Conservation (phyloP, 2,329 filamentous ascomycete species). For the Proliferodiscus dingleyae region DNA sequence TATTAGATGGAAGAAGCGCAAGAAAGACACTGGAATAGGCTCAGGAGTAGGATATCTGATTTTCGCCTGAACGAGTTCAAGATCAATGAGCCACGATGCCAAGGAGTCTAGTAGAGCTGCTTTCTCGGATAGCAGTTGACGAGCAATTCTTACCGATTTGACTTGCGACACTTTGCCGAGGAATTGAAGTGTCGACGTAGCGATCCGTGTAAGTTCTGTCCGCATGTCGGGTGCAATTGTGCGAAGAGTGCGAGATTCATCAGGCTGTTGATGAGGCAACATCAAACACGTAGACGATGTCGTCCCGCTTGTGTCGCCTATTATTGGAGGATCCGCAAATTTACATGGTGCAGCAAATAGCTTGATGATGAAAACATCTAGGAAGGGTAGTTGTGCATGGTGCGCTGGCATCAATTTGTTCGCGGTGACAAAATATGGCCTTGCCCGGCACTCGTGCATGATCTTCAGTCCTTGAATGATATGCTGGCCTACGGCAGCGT, state of each 20-base stretch:
- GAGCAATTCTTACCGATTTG: constrained; percentile 21
- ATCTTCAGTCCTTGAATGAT: constrained; percentile 41
- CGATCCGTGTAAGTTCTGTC: constrained; percentile 32
- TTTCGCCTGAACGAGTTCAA: constrained; percentile 25
- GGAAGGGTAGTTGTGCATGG: constrained; percentile 32
- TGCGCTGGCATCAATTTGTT: constrained; percentile 31
- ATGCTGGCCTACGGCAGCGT: constrained; percentile 39
- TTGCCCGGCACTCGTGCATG: constrained; percentile 38
- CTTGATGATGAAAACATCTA: constrained; percentile 41
- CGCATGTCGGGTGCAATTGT: constrained; percentile 36
- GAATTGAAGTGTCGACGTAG: constrained; percentile 31
- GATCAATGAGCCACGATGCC: constrained; percentile 31
- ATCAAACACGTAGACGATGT: constrained; percentile 19
- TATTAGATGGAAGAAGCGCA: constrained; percentile 34
- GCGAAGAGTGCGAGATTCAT: constrained; percentile 25
- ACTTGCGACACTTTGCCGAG: constrained; percentile 30
- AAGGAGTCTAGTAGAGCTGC: constrained; percentile 30
- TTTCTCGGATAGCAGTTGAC: constrained; percentile 30
- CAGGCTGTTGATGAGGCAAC: constrained; percentile 21
- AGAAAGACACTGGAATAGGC: constrained; percentile 32
- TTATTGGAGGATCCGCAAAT: constrained; percentile 32
- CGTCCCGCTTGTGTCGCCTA: constrained; percentile 14
- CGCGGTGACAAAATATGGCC: constrained; percentile 30
- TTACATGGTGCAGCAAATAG: constrained; percentile 39
- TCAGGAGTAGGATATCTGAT: constrained; percentile 20